Base-by-base conservation (phyloP, 371 early-diverging fungal species). In the Paraphysoderma sedebokerense region DNA sequence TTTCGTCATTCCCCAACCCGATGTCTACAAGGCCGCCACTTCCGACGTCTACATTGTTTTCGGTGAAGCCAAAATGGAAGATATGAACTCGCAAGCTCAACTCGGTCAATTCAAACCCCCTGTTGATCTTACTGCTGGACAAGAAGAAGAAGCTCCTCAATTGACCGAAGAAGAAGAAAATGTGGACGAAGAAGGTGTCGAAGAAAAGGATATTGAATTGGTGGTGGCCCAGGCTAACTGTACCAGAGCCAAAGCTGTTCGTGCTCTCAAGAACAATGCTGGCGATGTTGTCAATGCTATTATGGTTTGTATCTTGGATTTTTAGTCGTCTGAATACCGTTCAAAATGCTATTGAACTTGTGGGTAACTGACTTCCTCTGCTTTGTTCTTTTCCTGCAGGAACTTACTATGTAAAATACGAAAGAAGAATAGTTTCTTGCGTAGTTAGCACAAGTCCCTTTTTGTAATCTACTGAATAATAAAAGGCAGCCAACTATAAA, bases 211-310 rank as follows among this genome's bases (percentile, higher is more conserved):
- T 70, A 85, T 93, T 58, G 88, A 86, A 53, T 71, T 96, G 44
- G 91, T 93, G 53, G 79, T 92, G 69, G 60, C 60, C 52, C 92
- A 96, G 77, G 87, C 92, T 57, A 77, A 76, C 60, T 82, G 79
- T 54, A 70, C 79, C 52, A 81, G 92, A 48, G 58, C 74, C 66
- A 83, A 87, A 77, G 97, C 95, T 34, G 71, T 93, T 65, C 82
- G 81, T 75, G 92, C 92, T 35, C 67, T 87, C 52, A 81, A 78
- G 72, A 67, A 72, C 58, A 82, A 85, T 76, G 67, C 77, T 62
- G 81, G 76, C 65, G 97, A 96, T 65, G 80, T 96, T 55, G 88
- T 96, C 59, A 88, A 89, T 63, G 89, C 93, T 59, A 93, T 93
- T 72, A 93, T 96, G 89, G 81, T 38, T 15, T 38, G 32, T 33